Conservation (phyloP, 352 stramenopile species). For the Phytophthora uliginosa region DNA sequence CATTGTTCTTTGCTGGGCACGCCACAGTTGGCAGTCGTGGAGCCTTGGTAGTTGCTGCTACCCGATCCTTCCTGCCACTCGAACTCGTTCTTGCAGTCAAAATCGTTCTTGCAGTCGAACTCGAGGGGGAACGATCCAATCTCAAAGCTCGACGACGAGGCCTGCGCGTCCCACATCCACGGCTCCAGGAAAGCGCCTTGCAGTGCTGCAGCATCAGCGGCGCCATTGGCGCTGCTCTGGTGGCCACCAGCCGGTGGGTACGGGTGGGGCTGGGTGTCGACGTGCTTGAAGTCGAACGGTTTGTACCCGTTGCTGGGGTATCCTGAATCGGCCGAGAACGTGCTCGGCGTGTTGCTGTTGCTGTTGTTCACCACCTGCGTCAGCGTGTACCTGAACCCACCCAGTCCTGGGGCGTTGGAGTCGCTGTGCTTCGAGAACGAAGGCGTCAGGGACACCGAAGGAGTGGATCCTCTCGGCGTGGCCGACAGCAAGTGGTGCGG, state of each 20-base stretch:
- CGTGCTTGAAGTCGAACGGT: slow-evolving; percentile 37
- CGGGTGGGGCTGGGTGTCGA: slow-evolving; percentile 46
- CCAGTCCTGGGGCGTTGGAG: slow-evolving; percentile 21
- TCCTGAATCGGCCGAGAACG: slow-evolving; percentile 14
- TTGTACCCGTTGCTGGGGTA: slow-evolving; percentile 26
- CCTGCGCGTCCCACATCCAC: slow-evolving; percentile 70
- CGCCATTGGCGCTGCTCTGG: slow-evolving; percentile 15
- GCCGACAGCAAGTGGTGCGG: slow-evolving; percentile 47
- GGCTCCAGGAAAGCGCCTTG: slow-evolving; percentile 68
- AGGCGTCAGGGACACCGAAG: slow-evolving; percentile 10
- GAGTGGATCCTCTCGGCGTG: slow-evolving; percentile 33
- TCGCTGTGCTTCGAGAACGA: slow-evolving; percentile 35
- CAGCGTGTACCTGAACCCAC: slow-evolving; percentile 47
- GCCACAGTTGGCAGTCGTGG: slow-evolving; percentile 28
- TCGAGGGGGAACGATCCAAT: slow-evolving; percentile 54
- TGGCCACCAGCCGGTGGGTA: slow-evolving; percentile 25
- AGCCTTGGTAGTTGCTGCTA: slow-evolving; percentile 21
- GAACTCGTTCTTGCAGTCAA: slow-evolving; percentile 48
- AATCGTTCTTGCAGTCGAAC: slow-evolving; percentile 48
- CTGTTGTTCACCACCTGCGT: slow-evolving; percentile 18
- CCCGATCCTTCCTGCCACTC: slow-evolving; percentile 52
- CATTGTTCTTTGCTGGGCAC: slow-evolving; percentile 37
- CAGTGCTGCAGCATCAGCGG: slow-evolving; percentile 44
- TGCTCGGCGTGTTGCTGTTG: slow-evolving; percentile 8
- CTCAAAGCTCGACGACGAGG: slow-evolving; percentile 53